Evolutionary conservation across 805 yeast genomes (phyloP).

Genomic region (Ogataea salicorniae): DNA sequence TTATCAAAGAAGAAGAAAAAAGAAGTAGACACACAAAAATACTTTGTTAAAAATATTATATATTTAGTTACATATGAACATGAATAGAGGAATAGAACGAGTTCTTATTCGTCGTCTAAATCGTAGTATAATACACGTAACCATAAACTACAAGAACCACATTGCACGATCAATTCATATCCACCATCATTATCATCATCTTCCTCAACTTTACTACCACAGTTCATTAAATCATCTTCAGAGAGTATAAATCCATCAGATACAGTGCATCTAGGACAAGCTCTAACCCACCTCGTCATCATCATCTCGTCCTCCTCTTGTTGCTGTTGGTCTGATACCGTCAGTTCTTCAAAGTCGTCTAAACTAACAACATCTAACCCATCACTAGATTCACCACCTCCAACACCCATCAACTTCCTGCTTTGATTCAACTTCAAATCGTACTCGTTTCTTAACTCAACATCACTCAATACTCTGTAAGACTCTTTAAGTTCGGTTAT

Average conservation of each 20-base stretch:
- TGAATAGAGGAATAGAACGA: not conserved
- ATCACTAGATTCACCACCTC: conserved; percentile 42
- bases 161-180: conserved; percentile 72
- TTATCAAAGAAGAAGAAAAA: conserved; percentile 51
- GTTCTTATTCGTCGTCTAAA: conserved; percentile 20
- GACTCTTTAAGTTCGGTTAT: conserved; percentile 50
- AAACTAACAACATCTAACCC: conserved; percentile 66
- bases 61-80: not conserved
- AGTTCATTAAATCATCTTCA: conserved; percentile 56
- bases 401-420: conserved; percentile 33
- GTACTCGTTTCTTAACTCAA: conserved; percentile 39
- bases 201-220: conserved; percentile 35
- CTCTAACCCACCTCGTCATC: conserved; percentile 34
- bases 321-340: conserved; percentile 23
- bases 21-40: not conserved
- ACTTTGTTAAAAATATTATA: not conserved
- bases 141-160: conserved; percentile 84
- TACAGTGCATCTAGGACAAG: conserved; percentile 65
- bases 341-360: conserved; percentile 43
- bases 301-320: conserved; percentile 28
- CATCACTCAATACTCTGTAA: conserved; percentile 48
- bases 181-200: conserved; percentile 34
- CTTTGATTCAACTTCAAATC: conserved; percentile 40
- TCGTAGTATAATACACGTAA: conserved; percentile 66
- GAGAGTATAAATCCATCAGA: conserved; percentile 48